These are phyloP conservation scores for Trichoderma orchidacearum DNA, from an alignment of 495 filamentous ascomycete species.

Conservation along the genomic window DNA sequence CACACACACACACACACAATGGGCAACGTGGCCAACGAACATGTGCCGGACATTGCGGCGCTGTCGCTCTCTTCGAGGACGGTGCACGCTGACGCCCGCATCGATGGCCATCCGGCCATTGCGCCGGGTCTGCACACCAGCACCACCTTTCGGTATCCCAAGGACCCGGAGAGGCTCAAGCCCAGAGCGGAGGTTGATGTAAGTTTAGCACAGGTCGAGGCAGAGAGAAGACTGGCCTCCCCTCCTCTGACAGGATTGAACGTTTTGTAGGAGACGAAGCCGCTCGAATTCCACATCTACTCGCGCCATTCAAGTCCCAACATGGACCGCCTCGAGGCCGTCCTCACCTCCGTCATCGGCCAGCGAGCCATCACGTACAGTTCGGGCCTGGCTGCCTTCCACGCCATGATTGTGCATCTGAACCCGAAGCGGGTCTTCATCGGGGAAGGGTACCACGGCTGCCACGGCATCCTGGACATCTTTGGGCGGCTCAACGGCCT, in stretches of 20 bases:
- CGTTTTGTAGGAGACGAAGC: conserved; percentile 18
- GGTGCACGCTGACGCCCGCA: conserved; percentile 76
- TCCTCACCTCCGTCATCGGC: conserved; percentile 59
- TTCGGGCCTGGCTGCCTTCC: conserved; percentile 77
- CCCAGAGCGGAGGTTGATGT: conserved; percentile 11
- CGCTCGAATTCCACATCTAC: conserved; percentile 52
- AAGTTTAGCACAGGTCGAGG: too few relatives aligned
- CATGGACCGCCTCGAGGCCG: conserved; percentile 66
- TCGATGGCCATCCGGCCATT: conserved; percentile 60
- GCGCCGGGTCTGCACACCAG: conserved; percentile 77
- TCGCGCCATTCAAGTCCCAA: conserved; percentile 65
- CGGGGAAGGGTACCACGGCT: conserved; percentile 81
- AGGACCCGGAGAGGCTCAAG: conserved; percentile 47
- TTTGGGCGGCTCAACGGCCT: conserved; percentile 58
- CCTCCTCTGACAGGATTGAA: background rate
- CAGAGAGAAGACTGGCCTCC: too few relatives aligned
- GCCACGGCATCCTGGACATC: conserved; percentile 66
- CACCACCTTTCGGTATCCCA: conserved; percentile 74
- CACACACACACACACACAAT: background rate
- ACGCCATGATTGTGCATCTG: conserved; percentile 62
- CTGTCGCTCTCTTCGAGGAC: conserved; percentile 52
- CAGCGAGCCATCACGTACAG: conserved; percentile 62
- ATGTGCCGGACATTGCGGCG: background rate
- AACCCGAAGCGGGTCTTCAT: conserved; percentile 71
- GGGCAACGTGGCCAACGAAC: background rate